These are phyloP conservation scores for Tetrahymena elliotti DNA, from an alignment of 73 alveolate species.

Conservation along the genomic window DNA sequence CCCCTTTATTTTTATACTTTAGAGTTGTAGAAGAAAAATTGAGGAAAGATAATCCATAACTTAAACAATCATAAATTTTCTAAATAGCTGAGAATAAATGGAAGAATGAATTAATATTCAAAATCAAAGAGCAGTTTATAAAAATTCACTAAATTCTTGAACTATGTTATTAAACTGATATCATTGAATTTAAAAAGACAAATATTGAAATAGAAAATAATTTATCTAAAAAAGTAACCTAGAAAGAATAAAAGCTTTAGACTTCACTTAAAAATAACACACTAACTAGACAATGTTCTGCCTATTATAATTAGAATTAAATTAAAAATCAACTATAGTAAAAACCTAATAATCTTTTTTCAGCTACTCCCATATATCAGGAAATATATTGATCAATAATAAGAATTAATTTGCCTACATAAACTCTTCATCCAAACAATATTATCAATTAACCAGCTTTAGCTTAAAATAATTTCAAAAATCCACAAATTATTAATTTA, in stretches of 20 bases:
- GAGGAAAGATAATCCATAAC: background rate
- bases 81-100: background rate
- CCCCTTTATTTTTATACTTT: background rate
- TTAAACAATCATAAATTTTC: background rate
- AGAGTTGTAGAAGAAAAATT: background rate
- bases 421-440: background rate
- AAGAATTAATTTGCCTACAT: background rate
- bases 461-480: background rate
- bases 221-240: background rate
- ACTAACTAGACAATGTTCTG: background rate
- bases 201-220: background rate
- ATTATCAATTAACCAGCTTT: too few species aligned
- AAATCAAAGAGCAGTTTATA: background rate
- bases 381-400: background rate
- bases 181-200: background rate
- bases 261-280: background rate
- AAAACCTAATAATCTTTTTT: background rate
- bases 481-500: too few species aligned
- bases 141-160: background rate
- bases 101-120: background rate
- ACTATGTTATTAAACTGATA: background rate
- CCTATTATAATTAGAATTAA: background rate
- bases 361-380: background rate
- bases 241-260: background rate
- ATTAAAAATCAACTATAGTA: background rate